Conservation (phyloP, 2,329 filamentous ascomycete genomes). For the Claviceps pazoutovae region DNA sequence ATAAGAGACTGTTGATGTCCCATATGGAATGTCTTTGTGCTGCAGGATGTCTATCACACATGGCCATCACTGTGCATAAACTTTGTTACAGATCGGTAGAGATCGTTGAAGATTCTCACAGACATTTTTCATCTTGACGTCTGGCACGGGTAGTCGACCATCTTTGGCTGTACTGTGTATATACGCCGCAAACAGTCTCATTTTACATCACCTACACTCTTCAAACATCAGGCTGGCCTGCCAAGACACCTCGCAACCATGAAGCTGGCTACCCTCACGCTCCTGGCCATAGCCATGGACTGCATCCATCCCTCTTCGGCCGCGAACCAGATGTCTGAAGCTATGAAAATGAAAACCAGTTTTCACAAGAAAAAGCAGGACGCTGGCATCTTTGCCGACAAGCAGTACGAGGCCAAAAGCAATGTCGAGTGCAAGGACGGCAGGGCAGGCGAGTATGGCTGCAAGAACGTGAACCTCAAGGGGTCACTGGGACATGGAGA, state of each 20-base stretch:
- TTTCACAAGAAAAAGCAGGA: background rate
- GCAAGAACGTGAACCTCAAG: conserved; percentile 22
- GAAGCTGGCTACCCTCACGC: background rate
- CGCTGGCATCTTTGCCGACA: background rate
- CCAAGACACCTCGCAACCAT: background rate
- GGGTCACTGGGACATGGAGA: conserved; percentile 23
- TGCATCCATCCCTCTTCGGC: background rate
- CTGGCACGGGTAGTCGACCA: background rate
- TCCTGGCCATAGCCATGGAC: background rate
- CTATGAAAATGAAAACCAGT: background rate
- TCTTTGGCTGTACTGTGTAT: background rate
- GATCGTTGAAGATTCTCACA: too few relatives aligned
- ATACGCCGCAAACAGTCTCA: too few relatives aligned
- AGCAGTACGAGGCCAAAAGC: background rate
- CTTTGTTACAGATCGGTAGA: background rate
- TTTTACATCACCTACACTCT: too few relatives aligned
- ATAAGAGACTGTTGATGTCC: background rate
- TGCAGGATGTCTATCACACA: background rate
- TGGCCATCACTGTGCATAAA: background rate
- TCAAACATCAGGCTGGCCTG: too few relatives aligned
- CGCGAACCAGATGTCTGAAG: background rate
- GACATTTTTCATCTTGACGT: background rate
- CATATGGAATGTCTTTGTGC: background rate
- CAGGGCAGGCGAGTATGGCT: conserved; percentile 15
- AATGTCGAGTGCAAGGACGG: background rate